Evolutionary conservation across 371 early-diverging fungal species (phyloP), one percentile per base, ranked within the genome.

Genomic region (Mortierella sp.): DNA sequence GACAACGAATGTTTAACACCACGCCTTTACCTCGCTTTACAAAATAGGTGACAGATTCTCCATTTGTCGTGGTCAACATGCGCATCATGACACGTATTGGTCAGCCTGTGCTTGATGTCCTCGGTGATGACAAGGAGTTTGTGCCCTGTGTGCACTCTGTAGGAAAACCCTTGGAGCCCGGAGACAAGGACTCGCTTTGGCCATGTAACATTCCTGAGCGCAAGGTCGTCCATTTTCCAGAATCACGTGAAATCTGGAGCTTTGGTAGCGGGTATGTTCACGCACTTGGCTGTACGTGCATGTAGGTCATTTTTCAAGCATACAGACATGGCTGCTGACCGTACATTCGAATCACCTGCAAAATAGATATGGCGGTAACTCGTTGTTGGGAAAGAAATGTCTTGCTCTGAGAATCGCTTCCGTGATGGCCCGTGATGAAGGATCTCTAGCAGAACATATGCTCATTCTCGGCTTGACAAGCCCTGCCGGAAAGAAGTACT

Each of bases 121-220:
- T 90, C 48, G 87, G 84, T 24, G 74, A 58, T 26, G 79, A 87
- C 76, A 80, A 78, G 38, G 87, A 88, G 47, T 90, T 88, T 72
- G 90, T 90, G 55, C 90, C 84, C 3, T 89, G 89, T 79, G 83
- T 90, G 24, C 90, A 90, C 74, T 88, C 90, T 24, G 90, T 90
- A 1, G 89, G 84, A 7, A 82, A 82, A 48, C 90, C 90, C 24
- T 72, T 90, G 55, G 80, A 79, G 48, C 76, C 81, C 7, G 90
- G 90, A 57, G 84, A 88, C 44, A 85, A 89, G 76, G 90, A 90
- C 73, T 76, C 77, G 3, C 60, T 84, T 16, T 90, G 90, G 90
- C 90, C 90, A 13, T 90, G 90, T 71, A 89, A 90, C 58, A 89
- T 90, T 50, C 68, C 88, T 13, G 74, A 90, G 63, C 88, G 90